These are phyloP conservation scores for Raddia guianensis DNA, from an alignment of 176 grass and related monocot genomes.

Conservation along the genomic window DNA sequence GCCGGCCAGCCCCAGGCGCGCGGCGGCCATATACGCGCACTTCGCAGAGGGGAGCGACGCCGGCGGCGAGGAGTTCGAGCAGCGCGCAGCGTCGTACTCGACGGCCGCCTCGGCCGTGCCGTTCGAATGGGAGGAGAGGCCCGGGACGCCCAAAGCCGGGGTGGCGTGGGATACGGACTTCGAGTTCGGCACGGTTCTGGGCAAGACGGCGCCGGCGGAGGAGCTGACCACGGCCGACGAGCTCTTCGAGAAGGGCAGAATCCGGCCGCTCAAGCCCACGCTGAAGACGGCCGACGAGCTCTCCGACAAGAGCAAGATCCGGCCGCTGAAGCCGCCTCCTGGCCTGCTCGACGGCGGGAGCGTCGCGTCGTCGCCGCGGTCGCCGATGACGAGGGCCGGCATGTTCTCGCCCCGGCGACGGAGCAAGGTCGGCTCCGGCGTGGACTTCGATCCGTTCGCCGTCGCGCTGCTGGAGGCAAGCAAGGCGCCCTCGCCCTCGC, in stretches of 20 bases:
- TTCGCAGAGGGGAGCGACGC: conserved; percentile 26
- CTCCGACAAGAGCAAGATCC: conserved; percentile 56
- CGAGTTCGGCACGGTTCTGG: conserved; percentile 55
- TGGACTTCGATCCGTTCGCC: conserved; percentile 85
- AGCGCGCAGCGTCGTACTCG: conserved; percentile 38
- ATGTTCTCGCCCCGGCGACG: conserved; percentile 54
- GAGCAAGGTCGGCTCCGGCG: conserved; percentile 55
- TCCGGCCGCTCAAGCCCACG: conserved; percentile 62
- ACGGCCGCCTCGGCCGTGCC: conserved; percentile 55
- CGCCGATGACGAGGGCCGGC: conserved; percentile 43
- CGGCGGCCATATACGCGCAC: conserved; percentile 64
- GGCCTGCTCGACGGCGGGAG: conserved; percentile 60
- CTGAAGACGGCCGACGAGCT: conserved; percentile 50
- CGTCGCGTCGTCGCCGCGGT: conserved; percentile 54
- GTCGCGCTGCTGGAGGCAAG: conserved; percentile 73
- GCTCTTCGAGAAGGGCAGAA: conserved; percentile 61
- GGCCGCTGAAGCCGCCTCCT: conserved; percentile 85
- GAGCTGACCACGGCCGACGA: conserved; percentile 64
- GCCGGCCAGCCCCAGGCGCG: conserved; percentile 73
- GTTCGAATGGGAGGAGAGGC: conserved; percentile 87
- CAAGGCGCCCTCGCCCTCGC: conserved; percentile 65
- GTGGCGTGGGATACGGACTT: conserved; percentile 60
- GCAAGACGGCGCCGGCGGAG: conserved; percentile 36
- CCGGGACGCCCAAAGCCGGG: conserved; percentile 72
- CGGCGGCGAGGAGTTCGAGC: not conserved